phyloP scores from a whole-genome alignment of 2,329 filamentous ascomycete genomes.

The Coccinonectria pachysandricola region DNA sequence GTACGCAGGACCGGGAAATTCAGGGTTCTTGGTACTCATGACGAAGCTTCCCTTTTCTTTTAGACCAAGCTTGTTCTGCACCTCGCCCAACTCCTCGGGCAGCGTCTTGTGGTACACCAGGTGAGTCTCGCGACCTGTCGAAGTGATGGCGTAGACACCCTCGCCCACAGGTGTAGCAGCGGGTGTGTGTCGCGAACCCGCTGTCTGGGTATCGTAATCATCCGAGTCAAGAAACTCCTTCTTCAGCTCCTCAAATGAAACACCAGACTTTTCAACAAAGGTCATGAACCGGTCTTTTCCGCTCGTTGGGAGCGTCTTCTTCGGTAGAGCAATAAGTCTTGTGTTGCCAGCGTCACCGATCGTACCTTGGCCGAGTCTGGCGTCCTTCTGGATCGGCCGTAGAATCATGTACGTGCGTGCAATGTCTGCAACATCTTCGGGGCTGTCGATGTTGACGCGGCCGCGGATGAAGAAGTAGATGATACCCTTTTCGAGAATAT shows the following conservation, averaged over 20 bases:
- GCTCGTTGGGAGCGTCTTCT: conserved; percentile 68
- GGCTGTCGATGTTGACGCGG: conserved; percentile 62
- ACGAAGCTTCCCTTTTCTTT: conserved; percentile 65
- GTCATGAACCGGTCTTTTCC: conserved; percentile 63
- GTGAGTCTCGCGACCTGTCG: conserved; percentile 61
- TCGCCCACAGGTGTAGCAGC: conserved; percentile 70
- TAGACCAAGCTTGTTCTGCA: conserved; percentile 68
- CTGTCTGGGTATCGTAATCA: conserved; percentile 68
- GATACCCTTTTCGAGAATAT: conserved; percentile 73
- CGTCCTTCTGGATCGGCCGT: conserved; percentile 58
- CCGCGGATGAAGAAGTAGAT: conserved; percentile 86
- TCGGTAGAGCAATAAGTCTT: conserved; percentile 68
- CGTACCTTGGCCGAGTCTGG: conserved; percentile 42
- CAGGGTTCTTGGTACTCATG: conserved; percentile 70
- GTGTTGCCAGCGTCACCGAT: conserved; percentile 47
- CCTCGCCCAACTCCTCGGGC: conserved; percentile 55
- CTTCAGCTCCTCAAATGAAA: conserved; percentile 58
- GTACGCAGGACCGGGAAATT: conserved; percentile 53
- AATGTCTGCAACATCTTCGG: conserved; percentile 60
- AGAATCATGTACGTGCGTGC: conserved; percentile 72
- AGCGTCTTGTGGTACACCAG: conserved; percentile 72
- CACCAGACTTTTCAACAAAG: conserved; percentile 68
- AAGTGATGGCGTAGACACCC: conserved; percentile 74
- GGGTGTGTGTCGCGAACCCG: conserved; percentile 55
- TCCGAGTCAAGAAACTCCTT: conserved; percentile 56